Base-by-base conservation (phyloP, 78 protist species). In the Dictyostelium purpureum region DNA sequence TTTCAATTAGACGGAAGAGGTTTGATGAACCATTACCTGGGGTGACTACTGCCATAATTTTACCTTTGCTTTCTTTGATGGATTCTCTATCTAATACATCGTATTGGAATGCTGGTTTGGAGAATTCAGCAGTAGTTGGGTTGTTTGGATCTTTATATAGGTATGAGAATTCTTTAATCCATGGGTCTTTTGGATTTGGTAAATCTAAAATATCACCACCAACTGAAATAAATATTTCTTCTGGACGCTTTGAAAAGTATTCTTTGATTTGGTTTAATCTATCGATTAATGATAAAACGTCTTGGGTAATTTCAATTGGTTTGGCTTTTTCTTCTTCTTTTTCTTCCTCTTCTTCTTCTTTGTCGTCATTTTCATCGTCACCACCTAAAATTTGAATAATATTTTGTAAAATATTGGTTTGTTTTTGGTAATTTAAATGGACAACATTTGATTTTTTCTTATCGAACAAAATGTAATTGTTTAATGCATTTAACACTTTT, bases 201-300 rank as follows among this genome's bases (percentile, higher is more conserved):
- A 83, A 67, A 4, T 51, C 18, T 28, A 45, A 56, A 26, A 83
- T 35, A n/a, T 83, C 31, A 52, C 76, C 80, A 71, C 65, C 90
- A 26, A 83, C 57, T 21, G 45, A 40, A 49, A 14, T 31, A 43
- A 38, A 21, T 2, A 57, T 61, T 10, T 14, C 26, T 14, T 43
- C 19, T 37, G 57, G n/a, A 24, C 31, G 10, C 0, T 28, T 54
- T n/a, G 35, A 6, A 42, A 83, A 54, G 28, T 75, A 75, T n/a
- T 70, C 26, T 51, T 42, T 35, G 38, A 83, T 57, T 7, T 37
- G 9, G 14, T 83, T 31, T 4, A 83, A 12, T 31, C 52, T 42
- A 5, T 63, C 76, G 57, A 83, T 56, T 14, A 56, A 16, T 26
- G 10, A 19, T 45, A 71, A 71, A 26, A 45, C 59, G 7, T 71